Evolutionary conservation across 768 basidiomycete species (phyloP).

Genomic region (Rhodotorula taiwanensis): DNA sequence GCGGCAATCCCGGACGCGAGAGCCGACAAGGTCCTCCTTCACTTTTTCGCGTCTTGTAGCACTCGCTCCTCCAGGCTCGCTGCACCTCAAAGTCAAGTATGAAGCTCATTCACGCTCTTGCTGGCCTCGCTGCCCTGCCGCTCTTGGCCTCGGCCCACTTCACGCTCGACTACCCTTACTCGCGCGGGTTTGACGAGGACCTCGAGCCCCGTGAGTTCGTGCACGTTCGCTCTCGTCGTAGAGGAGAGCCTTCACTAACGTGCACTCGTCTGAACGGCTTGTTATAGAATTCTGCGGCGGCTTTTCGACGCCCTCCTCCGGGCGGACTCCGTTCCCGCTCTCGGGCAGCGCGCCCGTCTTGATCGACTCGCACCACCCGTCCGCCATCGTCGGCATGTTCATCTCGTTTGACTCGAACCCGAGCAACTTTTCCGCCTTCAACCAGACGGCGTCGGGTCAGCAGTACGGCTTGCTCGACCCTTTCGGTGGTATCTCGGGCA

Average conservation of each 20-base stretch:
- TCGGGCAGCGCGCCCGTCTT: conserved; percentile 53
- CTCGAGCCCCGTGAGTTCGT: conserved; percentile 55
- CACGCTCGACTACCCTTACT: conserved; percentile 65
- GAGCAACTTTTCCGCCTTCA: conserved; percentile 61
- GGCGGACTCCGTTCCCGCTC: conserved; percentile 65
- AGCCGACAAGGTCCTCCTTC: too few relatives aligned
- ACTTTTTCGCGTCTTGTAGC: too few relatives aligned
- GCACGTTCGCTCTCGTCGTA: background rate
- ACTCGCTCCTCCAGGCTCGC: too few relatives aligned
- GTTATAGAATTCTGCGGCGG: conserved; percentile 52
- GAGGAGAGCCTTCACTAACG: background rate
- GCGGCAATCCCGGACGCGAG: too few relatives aligned
- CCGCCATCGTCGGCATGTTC: conserved; percentile 56
- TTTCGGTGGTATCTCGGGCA: conserved; percentile 46
- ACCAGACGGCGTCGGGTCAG: conserved; percentile 45
- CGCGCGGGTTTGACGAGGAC: conserved; percentile 64
- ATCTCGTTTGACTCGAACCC: conserved; percentile 51
- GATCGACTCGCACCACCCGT: conserved; percentile 60
- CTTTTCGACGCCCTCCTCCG: conserved; percentile 52
- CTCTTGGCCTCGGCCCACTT: conserved; percentile 63
- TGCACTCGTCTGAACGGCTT: background rate
- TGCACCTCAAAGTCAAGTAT: too few relatives aligned
- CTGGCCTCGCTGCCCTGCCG: conserved; percentile 47
- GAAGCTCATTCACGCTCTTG: conserved; percentile 42
- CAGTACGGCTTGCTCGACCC: conserved; percentile 52